Percentiles rank a stretch among this genome's conserved stretches.
Evolutionary conservation across 352 stramenopile genomes (phyloP).

Genomic region (Plasmopara viticola): DNA sequence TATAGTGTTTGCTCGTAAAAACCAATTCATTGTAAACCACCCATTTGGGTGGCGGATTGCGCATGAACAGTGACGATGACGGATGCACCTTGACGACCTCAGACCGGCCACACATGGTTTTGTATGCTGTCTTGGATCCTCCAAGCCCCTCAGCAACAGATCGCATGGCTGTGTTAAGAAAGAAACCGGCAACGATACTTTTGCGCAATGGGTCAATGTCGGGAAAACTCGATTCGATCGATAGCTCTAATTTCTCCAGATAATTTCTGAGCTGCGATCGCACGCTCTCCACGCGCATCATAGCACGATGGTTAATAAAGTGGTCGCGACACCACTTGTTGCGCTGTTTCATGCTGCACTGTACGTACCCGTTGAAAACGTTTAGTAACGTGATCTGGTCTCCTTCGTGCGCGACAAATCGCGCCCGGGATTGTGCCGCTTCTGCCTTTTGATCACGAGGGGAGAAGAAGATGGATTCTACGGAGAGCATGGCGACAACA

Average conservation of each 20-base stretch:
- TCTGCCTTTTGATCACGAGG: conserved; percentile 80
- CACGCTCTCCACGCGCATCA: conserved; percentile 82
- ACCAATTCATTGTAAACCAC: conserved; percentile 88
- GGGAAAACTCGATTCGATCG: conserved; percentile 62
- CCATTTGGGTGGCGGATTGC: conserved; percentile 80
- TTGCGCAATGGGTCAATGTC: conserved; percentile 82
- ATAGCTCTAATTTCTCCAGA: conserved; percentile 60
- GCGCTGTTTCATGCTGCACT: conserved; percentile 69
- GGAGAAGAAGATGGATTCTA: conserved; percentile 88
- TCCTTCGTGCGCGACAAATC: conserved; percentile 76
- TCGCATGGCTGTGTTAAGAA: conserved; percentile 84
- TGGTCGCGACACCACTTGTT: conserved; percentile 85
- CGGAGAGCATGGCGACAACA: conserved; percentile 85
- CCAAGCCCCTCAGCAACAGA: conserved; percentile 63
- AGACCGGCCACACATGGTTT: conserved; percentile 77
- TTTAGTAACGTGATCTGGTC: conserved; percentile 84
- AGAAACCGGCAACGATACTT: conserved; percentile 85
- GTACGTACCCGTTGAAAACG: conserved; percentile 70
- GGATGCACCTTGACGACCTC: conserved; percentile 87
- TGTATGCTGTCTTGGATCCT: conserved; percentile 77
- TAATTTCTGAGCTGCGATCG: conserved; percentile 64
- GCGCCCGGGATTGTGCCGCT: conserved; percentile 66
- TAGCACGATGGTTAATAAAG: conserved; percentile 79
- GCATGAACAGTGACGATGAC: conserved; percentile 85
- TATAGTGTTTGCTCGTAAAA: conserved; percentile 89